Evolutionary conservation across 2,329 filamentous ascomycete species (phyloP), one percentile per base, ranked within the genome.

Genomic region (Botrytis fabae): DNA sequence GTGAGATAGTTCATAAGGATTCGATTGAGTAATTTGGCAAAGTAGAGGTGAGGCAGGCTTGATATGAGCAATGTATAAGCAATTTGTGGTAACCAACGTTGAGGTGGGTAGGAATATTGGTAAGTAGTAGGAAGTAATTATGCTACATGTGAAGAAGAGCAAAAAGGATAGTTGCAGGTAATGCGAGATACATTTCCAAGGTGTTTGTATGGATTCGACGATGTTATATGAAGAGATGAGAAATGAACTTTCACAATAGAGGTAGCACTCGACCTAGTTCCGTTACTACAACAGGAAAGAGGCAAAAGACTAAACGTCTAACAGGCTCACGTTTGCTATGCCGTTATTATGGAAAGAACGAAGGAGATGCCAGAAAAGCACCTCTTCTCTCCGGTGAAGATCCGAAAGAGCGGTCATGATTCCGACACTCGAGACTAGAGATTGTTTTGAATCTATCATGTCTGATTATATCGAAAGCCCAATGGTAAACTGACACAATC

Each of bases 111-210:
- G 8, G 6, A 57, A 57, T 18, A 25, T 6, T 12, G 32, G 20
- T 32, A 32, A 10, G 22, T 25, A 35, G 35, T 32, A 68, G n/a
- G 35, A 25, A 57, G 3, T 57, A 44, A 8, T 42, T 22, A 57
- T 68, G 28, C 25, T 68, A 32, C 22, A 32, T 42, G 5, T 42
- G 22, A 68, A 40, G 35, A 68, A 14, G n/a, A 32, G 18, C 18
- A 44, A 32, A 25, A 68, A n/a, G n/a, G 42, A 42, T 54, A 20
- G 40, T 42, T 68, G 38, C 57, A 68, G 65, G 65, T 68, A 57
- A 68, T 12, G 65, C 35, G 16, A 57, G 25, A 32, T 46, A 57
- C 65, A 68, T 68, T 57, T 68, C 65, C 64, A 40, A 68, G 10
- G 65, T 65, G 28, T 57, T 28, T 57, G 51, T 1, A 57, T 68